Evolutionary conservation across 345 rosid species (phyloP).

Genomic region (Isatis tinctoria): DNA sequence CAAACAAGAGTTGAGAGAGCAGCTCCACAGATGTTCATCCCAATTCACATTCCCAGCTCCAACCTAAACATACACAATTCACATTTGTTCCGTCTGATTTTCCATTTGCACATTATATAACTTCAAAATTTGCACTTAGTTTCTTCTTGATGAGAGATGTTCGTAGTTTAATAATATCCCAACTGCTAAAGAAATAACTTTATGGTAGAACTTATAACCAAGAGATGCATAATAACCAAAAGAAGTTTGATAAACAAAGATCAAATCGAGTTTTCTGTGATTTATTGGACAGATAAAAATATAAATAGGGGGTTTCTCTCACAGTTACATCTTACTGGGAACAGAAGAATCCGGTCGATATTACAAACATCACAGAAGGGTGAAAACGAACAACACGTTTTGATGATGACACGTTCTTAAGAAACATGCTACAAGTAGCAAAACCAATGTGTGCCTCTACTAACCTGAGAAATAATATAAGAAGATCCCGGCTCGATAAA

Average conservation of each 20-base stretch:
- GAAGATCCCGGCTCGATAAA: neutral
- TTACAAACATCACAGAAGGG: conserved; percentile 22
- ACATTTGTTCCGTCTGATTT: too few species aligned
- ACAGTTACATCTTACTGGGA: conserved; percentile 13
- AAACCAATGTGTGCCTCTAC: conserved; percentile 13
- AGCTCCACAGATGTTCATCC: neutral
- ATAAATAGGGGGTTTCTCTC: conserved; percentile 1
- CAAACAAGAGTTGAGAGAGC: neutral
- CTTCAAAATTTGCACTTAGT: too few species aligned
- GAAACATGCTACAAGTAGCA: conserved; percentile 7
- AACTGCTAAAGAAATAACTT: too few species aligned
- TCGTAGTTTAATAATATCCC: neutral
- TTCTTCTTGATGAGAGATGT: neutral
- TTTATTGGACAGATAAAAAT: conserved; percentile 14
- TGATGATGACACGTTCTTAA: conserved; percentile 4
- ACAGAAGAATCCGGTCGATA: conserved; percentile 7
- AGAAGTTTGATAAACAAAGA: neutral
- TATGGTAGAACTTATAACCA: neutral
- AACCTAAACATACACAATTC: too few species aligned
- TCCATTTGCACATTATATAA: too few species aligned
- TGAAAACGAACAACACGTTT: conserved; percentile 20
- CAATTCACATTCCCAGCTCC: too few species aligned
- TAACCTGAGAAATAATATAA: conserved; percentile 23
- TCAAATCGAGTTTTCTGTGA: conserved; percentile 13
- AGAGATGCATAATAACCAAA: neutral